A percentile compares a stretch with the other conserved stretches of the same genome.
Evolutionary conservation across 2,329 filamentous ascomycete genomes (phyloP).

Genomic region (Diaporthe sp.): DNA sequence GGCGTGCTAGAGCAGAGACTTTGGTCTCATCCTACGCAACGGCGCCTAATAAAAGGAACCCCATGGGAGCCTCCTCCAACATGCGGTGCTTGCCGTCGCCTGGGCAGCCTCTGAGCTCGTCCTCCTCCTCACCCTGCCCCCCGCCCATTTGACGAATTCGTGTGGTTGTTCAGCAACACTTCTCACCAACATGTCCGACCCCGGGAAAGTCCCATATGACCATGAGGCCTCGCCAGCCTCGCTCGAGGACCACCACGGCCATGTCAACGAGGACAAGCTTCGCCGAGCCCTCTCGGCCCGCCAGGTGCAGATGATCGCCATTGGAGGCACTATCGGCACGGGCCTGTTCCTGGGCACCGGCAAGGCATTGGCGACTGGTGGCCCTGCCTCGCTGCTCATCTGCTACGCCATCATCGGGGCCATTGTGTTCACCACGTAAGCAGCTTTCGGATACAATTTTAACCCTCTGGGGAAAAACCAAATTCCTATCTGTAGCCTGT

Average conservation of each 20-base stretch:
- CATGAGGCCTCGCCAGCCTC: slow-evolving; percentile 36
- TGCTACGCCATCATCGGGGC: slow-evolving; percentile 69
- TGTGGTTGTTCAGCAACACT: background rate
- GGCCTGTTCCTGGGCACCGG: slow-evolving; percentile 75
- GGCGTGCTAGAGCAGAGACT: slow-evolving; percentile 23
- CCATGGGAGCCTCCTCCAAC: slow-evolving; percentile 9
- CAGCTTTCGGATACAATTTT: too few species aligned
- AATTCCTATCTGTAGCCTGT: too few species aligned
- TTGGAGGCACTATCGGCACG: slow-evolving; percentile 71
- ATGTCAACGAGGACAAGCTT: slow-evolving; percentile 57
- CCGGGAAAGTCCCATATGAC: background rate
- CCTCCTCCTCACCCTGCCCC: background rate
- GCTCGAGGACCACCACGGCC: slow-evolving; percentile 43
- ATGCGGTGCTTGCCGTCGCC: slow-evolving; percentile 2
- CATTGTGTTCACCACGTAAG: slow-evolving; percentile 65
- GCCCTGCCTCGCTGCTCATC: slow-evolving; percentile 71
- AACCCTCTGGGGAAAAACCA: too few species aligned
- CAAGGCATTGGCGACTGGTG: slow-evolving; percentile 70
- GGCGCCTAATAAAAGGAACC: slow-evolving; percentile 4
- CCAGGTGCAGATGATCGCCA: slow-evolving; percentile 79
- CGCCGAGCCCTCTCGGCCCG: slow-evolving; percentile 69
- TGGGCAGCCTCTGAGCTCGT: slow-evolving; percentile 1
- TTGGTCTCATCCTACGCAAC: background rate
- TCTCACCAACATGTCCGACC: background rate
- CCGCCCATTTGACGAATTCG: background rate